Evolutionary conservation across 2,329 filamentous ascomycete genomes (phyloP).

Genomic region (Scytalidium sp.): DNA sequence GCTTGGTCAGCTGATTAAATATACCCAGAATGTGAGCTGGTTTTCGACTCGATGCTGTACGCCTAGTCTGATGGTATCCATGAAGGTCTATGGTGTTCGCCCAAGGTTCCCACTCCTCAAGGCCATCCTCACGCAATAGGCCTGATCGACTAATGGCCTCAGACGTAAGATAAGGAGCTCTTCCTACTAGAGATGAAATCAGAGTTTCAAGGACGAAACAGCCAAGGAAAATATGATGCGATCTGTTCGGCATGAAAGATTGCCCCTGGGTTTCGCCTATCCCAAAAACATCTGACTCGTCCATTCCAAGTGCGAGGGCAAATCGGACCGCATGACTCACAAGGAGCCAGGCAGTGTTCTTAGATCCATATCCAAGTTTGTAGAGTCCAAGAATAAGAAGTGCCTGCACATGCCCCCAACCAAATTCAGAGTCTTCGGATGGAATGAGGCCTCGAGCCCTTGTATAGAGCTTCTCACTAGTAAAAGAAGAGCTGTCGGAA

Average conservation of each 20-base stretch:
- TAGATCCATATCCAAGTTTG: conserved; percentile 52
- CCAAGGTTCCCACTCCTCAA: conserved; percentile 75
- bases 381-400: conserved; percentile 56
- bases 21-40: too few relatives aligned
- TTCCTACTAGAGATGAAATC: conserved; percentile 45
- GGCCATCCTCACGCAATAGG: conserved; percentile 56
- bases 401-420: conserved; percentile 47
- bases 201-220: conserved; percentile 60
- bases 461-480: conserved; percentile 37
- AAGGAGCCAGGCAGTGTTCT: conserved; percentile 56
- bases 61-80: too few relatives aligned
- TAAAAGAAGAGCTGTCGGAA: neutral
- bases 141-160: conserved; percentile 41
- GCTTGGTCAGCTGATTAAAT: too few relatives aligned
- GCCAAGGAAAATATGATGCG: conserved; percentile 46
- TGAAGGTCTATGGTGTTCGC: too few relatives aligned
- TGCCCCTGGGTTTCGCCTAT: too few relatives aligned
- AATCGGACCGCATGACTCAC: conserved; percentile 58
- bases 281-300: conserved; percentile 22
- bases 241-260: too few relatives aligned
- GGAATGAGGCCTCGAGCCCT: conserved; percentile 46
- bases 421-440: conserved; percentile 40
- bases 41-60: too few relatives aligned
- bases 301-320: conserved; percentile 35
- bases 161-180: conserved; percentile 41